phyloP scores from a whole-genome alignment of 305 asterid species.

The Solanum hybrid region DNA sequence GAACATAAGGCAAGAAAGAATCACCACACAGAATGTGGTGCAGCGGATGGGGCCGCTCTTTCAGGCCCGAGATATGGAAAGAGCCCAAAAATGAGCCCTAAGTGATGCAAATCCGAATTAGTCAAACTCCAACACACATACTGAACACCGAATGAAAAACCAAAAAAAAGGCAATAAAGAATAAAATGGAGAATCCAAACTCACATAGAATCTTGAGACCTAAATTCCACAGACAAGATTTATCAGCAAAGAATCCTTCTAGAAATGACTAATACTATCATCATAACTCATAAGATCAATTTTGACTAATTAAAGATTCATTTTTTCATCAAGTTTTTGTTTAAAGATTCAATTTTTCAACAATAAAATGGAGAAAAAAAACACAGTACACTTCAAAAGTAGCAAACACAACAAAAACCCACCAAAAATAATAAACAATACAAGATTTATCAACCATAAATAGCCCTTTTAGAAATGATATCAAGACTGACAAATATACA shows the following conservation, averaged over 20 bases:
- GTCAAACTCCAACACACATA: neutral
- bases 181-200: neutral
- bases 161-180: neutral
- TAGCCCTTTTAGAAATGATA: neutral
- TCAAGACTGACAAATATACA: neutral
- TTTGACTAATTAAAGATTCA: neutral
- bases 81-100: neutral
- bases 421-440: neutral
- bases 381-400: neutral
- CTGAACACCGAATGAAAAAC: neutral
- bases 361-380: neutral
- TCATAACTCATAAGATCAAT: neutral
- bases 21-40: neutral
- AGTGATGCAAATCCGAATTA: neutral
- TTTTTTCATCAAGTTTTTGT: neutral
- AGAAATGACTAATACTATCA: neutral
- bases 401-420: neutral
- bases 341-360: neutral
- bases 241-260: neutral
- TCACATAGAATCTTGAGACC: neutral
- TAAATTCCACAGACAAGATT: neutral
- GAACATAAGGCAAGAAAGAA: neutral
- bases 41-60: neutral
- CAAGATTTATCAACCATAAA: neutral
- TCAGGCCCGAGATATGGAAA: rapidly evolving